Base-by-base conservation (phyloP, 441 rosid genomes). In the Croton laevigatus region DNA sequence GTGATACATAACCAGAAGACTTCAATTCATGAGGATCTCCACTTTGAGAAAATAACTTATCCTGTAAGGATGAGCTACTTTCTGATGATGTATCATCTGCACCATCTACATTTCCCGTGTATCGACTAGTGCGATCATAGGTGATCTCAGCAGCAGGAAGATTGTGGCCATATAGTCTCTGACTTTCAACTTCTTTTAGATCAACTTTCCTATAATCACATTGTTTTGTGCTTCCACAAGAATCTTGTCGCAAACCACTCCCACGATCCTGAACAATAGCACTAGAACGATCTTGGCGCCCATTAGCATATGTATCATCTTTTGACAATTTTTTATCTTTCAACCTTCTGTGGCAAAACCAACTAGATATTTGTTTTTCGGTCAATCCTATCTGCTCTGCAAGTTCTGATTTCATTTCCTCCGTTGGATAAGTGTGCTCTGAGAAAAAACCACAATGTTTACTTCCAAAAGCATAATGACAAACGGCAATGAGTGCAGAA, bases 271-370 rank as follows among this genome's bases (percentile, higher is more conserved):
- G 98, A 60, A 85, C 80, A 71, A 89, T 87, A 76, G 83, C 88
- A 65, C 93, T 89, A 5, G 94, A 89, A 37, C 87, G 84, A 79
- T 93, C 98, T 71, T 88, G 94, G 54, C 92, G 86, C 67, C 91
- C 96, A 19, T 78, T 85, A 70, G 61, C 78, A 73, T 67, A 64
- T 59, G 69, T 82, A 74, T 88, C 97, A 61, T 85, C 95, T 77
- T 78, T 90, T 46, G 74, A 75, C 59, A 76, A 76, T 72, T 83
- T 88, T 78, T 89, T 90, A 74, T 94, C 97, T 81, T 91, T 94
- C 71, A 89, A 83, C 81, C 97, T 89, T 85, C 97, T 84, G 81
- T 91, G 97, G 81, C 97, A 94, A 83, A 94, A 94, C 98, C 98
- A 94, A 62, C 96, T 88, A 23, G 97, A 87, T 75, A 94, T 84